phyloP scores from a whole-genome alignment of 2,329 filamentous ascomycete species.

The Byssothecium circinans region DNA sequence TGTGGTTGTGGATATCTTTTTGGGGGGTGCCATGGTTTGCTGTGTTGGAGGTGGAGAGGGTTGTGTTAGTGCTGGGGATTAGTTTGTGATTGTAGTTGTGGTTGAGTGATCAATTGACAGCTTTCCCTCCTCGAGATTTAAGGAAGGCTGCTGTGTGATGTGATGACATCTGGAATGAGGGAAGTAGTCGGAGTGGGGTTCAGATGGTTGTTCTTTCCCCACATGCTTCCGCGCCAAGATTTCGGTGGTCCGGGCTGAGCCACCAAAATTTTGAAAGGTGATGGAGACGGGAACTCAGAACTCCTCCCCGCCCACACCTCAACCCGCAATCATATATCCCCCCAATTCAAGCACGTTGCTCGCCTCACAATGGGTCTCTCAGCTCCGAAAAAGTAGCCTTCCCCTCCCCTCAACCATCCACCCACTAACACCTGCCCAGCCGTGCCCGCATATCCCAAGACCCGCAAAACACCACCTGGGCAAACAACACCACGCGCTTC shows the following conservation, averaged over 20 bases:
- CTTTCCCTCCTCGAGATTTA: background rate
- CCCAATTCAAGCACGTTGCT: background rate
- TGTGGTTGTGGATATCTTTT: no score
- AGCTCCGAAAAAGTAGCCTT: slow-evolving; percentile 64
- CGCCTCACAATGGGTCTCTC: slow-evolving; percentile 66
- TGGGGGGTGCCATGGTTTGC: background rate
- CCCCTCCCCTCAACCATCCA: background rate
- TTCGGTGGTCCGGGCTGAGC: slow-evolving; percentile 21
- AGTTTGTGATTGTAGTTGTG: background rate
- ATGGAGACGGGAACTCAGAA: slow-evolving; percentile 2
- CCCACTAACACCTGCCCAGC: slow-evolving; percentile 39
- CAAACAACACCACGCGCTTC: slow-evolving; percentile 76
- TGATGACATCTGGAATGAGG: background rate
- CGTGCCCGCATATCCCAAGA: slow-evolving; percentile 79
- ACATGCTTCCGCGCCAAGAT: slow-evolving; percentile 29
- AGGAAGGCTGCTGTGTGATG: background rate
- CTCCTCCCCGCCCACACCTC: background rate
- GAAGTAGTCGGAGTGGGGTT: background rate
- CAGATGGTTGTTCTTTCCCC: slow-evolving; percentile 15
- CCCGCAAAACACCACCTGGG: slow-evolving; percentile 95
- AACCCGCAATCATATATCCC: background rate
- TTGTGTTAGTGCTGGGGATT: background rate
- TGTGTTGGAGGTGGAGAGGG: background rate
- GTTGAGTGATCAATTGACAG: no score
- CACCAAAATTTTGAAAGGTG: slow-evolving; percentile 39